These are phyloP conservation scores for Boletus speciosus DNA, from an alignment of 768 basidiomycete species.

Conservation along the genomic window DNA sequence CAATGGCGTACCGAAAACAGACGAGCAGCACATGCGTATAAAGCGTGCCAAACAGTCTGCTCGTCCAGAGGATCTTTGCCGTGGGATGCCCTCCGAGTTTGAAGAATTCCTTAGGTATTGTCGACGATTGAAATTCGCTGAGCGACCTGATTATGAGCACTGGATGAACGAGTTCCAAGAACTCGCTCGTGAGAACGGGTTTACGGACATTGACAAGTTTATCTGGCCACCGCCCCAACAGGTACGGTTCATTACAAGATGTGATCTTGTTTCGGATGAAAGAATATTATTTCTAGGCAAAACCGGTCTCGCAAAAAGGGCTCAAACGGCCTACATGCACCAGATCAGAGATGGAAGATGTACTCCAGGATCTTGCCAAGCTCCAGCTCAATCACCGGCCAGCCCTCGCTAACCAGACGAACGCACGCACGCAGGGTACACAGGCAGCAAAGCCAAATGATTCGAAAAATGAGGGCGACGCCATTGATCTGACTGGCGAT, in stretches of 20 bases:
- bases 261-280: neutral
- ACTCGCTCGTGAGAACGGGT: slow-evolving; percentile 60
- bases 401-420: slow-evolving; percentile 50
- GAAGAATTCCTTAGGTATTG: slow-evolving; percentile 77
- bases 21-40: slow-evolving; percentile 56
- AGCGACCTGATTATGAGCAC: slow-evolving; percentile 59
- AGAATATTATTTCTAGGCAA: slow-evolving; percentile 20
- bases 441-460: slow-evolving; percentile 33
- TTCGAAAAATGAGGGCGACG: slow-evolving; percentile 22
- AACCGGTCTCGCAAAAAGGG: slow-evolving; percentile 24
- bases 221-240: slow-evolving; percentile 60
- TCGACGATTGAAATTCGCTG: slow-evolving; percentile 63
- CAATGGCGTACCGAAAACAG: slow-evolving; percentile 73
- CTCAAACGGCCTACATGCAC: slow-evolving; percentile 24
- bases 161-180: slow-evolving; percentile 67
- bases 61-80: slow-evolving; percentile 63
- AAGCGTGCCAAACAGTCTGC: slow-evolving; percentile 63
- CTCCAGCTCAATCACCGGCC: slow-evolving; percentile 53
- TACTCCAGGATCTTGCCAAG: slow-evolving; percentile 58
- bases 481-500: slow-evolving; percentile 45
- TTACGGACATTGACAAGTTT: slow-evolving; percentile 54
- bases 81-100: slow-evolving; percentile 64
- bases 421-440: slow-evolving; percentile 31
- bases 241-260: slow-evolving; percentile 19
- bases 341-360: slow-evolving; percentile 47